phyloP scores from a whole-genome alignment of 1,139 yeast genomes.

The Debaryomyces subglobosus region DNA sequence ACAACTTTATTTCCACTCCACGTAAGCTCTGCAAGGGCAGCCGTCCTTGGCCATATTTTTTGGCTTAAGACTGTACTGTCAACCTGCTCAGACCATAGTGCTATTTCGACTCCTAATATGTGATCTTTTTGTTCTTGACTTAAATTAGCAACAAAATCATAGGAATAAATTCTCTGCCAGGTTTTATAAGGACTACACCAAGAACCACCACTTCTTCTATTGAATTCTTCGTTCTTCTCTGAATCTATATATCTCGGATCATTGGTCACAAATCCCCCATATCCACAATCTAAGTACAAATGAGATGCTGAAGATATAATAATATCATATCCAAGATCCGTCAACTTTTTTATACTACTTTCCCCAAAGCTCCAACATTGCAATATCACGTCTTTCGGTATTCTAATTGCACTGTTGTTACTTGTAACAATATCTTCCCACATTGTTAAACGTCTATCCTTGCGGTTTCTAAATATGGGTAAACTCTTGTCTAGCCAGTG shows the following conservation, averaged over 20 bases:
- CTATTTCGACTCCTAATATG: slow-evolving; percentile 49
- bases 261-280: slow-evolving; percentile 45
- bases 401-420: slow-evolving; percentile 22
- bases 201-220: slow-evolving; percentile 42
- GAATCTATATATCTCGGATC: slow-evolving; percentile 39
- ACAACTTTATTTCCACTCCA: slow-evolving; percentile 50
- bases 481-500: slow-evolving; percentile 42
- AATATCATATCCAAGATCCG: slow-evolving; percentile 45
- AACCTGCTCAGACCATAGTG: slow-evolving; percentile 50
- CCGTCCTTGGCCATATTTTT: slow-evolving; percentile 53
- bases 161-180: slow-evolving; percentile 50
- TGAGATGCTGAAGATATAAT: slow-evolving; percentile 42
- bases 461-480: slow-evolving; percentile 35
- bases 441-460: slow-evolving; percentile 37
- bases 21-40: slow-evolving; percentile 49
- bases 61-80: slow-evolving; percentile 41
- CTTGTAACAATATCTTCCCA: slow-evolving; percentile 52
- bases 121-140: slow-evolving; percentile 35
- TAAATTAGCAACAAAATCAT: slow-evolving; percentile 38
- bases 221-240: slow-evolving; percentile 28
- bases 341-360: slow-evolving; percentile 30
- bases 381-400: slow-evolving; percentile 37
- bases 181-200: slow-evolving; percentile 56
- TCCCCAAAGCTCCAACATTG: slow-evolving; percentile 45
- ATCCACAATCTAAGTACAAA: slow-evolving; percentile 52